A percentile compares a stretch with the other conserved stretches of the same genome.
These are phyloP conservation scores for Farysia itapuensis DNA, from an alignment of 1,284 basidiomycete genomes.

Conservation along the genomic window DNA sequence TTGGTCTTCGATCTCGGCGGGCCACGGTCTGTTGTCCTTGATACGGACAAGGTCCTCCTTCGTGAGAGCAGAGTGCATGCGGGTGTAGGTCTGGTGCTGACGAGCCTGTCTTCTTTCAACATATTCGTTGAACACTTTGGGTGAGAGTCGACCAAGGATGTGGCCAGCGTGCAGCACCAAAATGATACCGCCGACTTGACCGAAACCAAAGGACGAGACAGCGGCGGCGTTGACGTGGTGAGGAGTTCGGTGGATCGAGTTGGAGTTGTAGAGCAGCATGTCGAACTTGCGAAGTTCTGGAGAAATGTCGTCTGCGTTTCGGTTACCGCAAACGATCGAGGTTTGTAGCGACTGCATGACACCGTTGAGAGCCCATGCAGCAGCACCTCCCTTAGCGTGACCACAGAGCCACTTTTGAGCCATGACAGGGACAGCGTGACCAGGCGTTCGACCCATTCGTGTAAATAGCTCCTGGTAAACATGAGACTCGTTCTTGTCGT, in stretches of 20 bases:
- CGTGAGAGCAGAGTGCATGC: conserved; percentile 54
- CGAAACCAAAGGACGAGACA: conserved; percentile 94
- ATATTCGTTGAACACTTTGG: conserved; percentile 75
- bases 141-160: conserved; percentile 79
- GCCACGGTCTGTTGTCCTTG: conserved; percentile 92
- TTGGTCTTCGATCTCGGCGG: conserved; percentile 79
- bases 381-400: conserved; percentile 64
- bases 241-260: conserved; percentile 68
- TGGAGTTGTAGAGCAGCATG: conserved; percentile 94
- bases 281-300: conserved; percentile 85
- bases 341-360: conserved; percentile 81
- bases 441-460: conserved; percentile 80
- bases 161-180: conserved; percentile 88
- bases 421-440: conserved; percentile 93
- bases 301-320: conserved; percentile 77
- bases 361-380: conserved; percentile 95
- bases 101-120: conserved; percentile 57
- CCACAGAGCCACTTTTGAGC: conserved; percentile 81
- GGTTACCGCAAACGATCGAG: conserved; percentile 93
- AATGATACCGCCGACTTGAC: conserved; percentile 86
- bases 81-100: conserved; percentile 49
- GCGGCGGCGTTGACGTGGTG: conserved; percentile 51
- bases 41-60: conserved; percentile 70
- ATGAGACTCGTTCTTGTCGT: conserved; percentile 96
- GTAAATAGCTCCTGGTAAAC: conserved; percentile 95